Conservation (phyloP, 495 filamentous ascomycete species). For the Entonaema liquescens region DNA sequence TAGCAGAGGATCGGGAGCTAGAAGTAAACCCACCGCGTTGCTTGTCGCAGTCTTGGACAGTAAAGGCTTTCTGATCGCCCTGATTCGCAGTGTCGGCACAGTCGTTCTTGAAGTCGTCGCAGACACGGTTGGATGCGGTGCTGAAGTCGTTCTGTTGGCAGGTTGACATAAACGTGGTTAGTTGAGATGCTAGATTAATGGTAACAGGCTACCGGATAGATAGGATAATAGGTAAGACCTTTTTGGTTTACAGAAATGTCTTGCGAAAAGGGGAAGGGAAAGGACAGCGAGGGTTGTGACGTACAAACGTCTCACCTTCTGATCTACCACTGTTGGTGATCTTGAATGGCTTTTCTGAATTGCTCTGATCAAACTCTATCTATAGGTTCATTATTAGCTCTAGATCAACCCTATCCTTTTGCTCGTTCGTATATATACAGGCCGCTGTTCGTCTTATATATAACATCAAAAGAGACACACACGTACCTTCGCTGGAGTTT, state of each 20-base stretch:
- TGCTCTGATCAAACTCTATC: constrained; percentile 12
- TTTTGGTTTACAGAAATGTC: neutral
- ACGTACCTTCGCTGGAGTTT: constrained; percentile 18
- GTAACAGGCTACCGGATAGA: neutral
- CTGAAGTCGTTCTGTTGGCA: constrained; percentile 49
- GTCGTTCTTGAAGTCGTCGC: constrained; percentile 54
- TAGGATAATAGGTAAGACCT: neutral
- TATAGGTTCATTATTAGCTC: neutral
- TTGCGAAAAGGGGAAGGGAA: neutral
- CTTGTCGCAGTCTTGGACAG: constrained; percentile 49
- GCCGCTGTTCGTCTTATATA: neutral
- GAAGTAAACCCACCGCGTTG: constrained; percentile 46
- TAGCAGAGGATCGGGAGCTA: neutral
- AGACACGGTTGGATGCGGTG: constrained; percentile 50
- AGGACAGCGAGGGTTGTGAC: constrained; percentile 27
- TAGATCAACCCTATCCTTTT: neutral
- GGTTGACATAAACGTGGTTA: neutral
- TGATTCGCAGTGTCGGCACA: constrained; percentile 50
- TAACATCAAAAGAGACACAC: neutral
- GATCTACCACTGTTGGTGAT: constrained; percentile 37
- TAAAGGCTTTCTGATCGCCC: constrained; percentile 35
- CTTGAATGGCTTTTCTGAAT: constrained; percentile 49
- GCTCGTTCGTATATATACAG: neutral
- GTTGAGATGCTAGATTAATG: neutral
- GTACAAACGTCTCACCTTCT: constrained; percentile 57